These are phyloP conservation scores for Solanum chmielewskii DNA, from an alignment of 257 asterid species.

Conservation along the genomic window DNA sequence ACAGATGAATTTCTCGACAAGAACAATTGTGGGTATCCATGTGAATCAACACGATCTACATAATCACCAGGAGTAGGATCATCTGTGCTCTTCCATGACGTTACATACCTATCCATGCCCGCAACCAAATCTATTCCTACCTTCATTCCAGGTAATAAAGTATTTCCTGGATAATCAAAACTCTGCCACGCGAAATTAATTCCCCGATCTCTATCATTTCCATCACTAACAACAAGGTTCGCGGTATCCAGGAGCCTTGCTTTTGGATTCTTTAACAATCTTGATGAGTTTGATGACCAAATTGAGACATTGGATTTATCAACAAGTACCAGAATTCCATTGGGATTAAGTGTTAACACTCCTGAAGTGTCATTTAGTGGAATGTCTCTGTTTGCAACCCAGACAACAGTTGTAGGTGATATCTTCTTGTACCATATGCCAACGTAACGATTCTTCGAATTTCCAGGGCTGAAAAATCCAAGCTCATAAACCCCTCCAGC, in stretches of 20 bases:
- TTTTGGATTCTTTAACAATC: background rate
- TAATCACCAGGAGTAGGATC: constrained; percentile 9
- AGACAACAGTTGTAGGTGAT: background rate
- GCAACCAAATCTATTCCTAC: background rate
- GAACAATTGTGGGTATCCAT: background rate
- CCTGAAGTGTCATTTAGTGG: background rate
- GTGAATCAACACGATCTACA: background rate
- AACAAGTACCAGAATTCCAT: background rate
- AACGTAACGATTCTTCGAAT: background rate
- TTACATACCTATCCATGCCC: background rate
- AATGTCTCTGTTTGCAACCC: constrained; percentile 3
- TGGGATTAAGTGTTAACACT: background rate
- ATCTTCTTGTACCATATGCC: constrained; percentile 2
- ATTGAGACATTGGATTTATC: background rate
- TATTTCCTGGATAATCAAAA: constrained; percentile 5
- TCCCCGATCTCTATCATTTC: background rate
- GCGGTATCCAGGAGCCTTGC: background rate
- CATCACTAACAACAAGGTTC: constrained; percentile 4
- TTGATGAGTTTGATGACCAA: constrained; percentile 6
- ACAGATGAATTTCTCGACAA: background rate
- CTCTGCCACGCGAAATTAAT: background rate
- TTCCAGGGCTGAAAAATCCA: constrained; percentile 1
- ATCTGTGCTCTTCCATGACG: constrained; percentile 9
- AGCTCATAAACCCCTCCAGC: background rate
- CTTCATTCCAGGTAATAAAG: constrained; percentile 5